Evolutionary conservation across 2,329 filamentous ascomycete species (phyloP), one percentile per base, ranked within the genome.

Genomic region (Thielaviopsis punctulata): DNA sequence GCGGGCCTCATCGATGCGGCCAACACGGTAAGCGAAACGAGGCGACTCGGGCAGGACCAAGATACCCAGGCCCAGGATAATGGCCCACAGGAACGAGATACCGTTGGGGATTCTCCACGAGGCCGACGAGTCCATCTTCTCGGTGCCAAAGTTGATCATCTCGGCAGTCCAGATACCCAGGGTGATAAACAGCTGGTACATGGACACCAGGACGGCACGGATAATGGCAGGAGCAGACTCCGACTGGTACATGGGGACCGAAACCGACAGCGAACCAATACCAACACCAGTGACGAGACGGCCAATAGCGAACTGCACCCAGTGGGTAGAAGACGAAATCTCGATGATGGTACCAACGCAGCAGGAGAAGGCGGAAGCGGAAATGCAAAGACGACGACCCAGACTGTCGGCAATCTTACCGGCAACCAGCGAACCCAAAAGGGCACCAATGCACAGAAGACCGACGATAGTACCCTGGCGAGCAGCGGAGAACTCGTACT

Each of bases 121-220:
- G 2, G 70, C 68, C 21, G 72, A 71, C 57, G 65, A 68, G 1
- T 48, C 18, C 48, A 67, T 67, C 2, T 57, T 22, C 48, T 76
- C 67, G 6, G 80, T 84, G 6, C 78, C 78, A 60, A 68, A 82
- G 62, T 83, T 80, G 63, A 76, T 68, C 63, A 75, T 70, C 59
- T 76, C 73, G 36, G 71, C 69, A 22, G 66, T 67, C 69, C 72
- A 79, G 62, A 85, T 83, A 47, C 81, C 81, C 24, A 83, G 67
- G 0, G 80, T 84, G 61, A 84, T 80, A 62, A 82, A 76, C 2
- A 84, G 71, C 67, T 84, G 81, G 63, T 84, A 84, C 49, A 72
- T 75, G 1, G 74, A 72, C 24, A 84, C 73, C 39, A 84, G 69
- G 6, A 78, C 69, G 59, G 79, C 79, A 58, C 81, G 75, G 49